Conservation (phyloP, 2,329 filamentous ascomycete genomes). For the Nigrospora osmanthi region DNA sequence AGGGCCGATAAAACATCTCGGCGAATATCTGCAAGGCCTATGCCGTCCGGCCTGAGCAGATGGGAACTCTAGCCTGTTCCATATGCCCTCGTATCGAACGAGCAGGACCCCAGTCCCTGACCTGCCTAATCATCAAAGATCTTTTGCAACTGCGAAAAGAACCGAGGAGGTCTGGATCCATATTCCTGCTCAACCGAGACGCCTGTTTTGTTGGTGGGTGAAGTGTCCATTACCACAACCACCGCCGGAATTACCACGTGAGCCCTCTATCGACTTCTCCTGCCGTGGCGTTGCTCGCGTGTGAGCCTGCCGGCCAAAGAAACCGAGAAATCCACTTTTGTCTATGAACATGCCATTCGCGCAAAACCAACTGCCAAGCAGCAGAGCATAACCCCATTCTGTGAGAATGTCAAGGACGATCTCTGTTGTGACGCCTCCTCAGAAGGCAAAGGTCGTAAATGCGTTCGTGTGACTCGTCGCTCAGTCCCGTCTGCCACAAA, state of each 20-base stretch:
- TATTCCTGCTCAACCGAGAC: slow-evolving; percentile 22
- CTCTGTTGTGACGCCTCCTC: slow-evolving; percentile 17
- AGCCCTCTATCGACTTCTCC: slow-evolving; percentile 19
- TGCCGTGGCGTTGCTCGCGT: slow-evolving; percentile 14
- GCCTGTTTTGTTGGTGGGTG: slow-evolving; percentile 13
- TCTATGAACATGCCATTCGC: slow-evolving; percentile 40
- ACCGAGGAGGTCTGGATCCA: slow-evolving; percentile 14
- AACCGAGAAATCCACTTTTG: slow-evolving; percentile 59
- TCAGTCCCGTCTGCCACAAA: slow-evolving; percentile 19
- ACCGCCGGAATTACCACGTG: slow-evolving; percentile 24
- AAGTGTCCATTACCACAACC: slow-evolving; percentile 12
- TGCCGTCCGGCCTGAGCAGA: slow-evolving; percentile 15
- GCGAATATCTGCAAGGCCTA: slow-evolving; percentile 22
- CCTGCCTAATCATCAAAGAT: slow-evolving; percentile 11
- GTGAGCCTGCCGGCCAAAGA: slow-evolving; percentile 35
- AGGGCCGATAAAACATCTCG: slow-evolving; percentile 24
- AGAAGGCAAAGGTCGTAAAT: slow-evolving; percentile 23
- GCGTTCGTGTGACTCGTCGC: slow-evolving; percentile 12
- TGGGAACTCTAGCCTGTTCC: slow-evolving; percentile 20
- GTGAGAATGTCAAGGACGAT: slow-evolving; percentile 18
- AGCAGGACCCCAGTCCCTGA: slow-evolving; percentile 19
- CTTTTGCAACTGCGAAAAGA: slow-evolving; percentile 6
- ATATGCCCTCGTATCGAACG: slow-evolving; percentile 15
- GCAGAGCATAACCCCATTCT: slow-evolving; percentile 20
- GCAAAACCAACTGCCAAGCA: slow-evolving; percentile 21